Evolutionary conservation across 306 rosid species (phyloP).

Genomic region (Cicer bijugum): DNA sequence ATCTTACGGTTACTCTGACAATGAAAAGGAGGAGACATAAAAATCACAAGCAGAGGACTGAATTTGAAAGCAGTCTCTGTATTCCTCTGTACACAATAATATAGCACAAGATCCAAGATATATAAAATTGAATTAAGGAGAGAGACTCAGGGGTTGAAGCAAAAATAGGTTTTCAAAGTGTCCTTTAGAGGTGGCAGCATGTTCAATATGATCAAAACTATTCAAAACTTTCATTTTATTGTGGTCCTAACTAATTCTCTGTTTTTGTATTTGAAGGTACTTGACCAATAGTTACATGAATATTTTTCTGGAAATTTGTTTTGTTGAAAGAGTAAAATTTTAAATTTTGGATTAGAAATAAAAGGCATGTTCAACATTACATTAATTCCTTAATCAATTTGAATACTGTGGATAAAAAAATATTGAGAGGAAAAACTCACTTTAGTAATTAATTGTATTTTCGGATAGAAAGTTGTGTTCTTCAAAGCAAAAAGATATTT

Average conservation of each 20-base stretch:
- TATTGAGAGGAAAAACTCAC: too few species aligned
- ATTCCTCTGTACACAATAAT: conserved; percentile 38
- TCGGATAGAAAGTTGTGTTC: too few species aligned
- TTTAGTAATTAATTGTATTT: too few species aligned
- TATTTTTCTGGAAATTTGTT: too few species aligned
- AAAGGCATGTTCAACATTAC: too few species aligned
- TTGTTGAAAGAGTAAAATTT: too few species aligned
- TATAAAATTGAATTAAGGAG: conserved; percentile 42
- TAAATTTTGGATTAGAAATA: too few species aligned
- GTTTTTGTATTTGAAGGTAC: too few species aligned
- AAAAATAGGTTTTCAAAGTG: conserved; percentile 45
- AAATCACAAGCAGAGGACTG: conserved; percentile 51
- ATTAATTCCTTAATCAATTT: too few species aligned
- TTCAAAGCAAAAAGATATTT: too few species aligned
- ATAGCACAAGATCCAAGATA: conserved; percentile 64
- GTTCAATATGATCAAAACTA: conserved; percentile 22
- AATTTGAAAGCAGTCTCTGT: conserved; percentile 45
- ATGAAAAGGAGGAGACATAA: conserved; percentile 55
- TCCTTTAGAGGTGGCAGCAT: conserved; percentile 45
- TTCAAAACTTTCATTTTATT: conserved; percentile 17
- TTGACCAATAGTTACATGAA: too few species aligned
- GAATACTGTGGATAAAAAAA: too few species aligned
- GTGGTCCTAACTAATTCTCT: conserved; percentile 30
- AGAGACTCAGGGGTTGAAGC: conserved; percentile 52
- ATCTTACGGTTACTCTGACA: conserved; percentile 53